Base-by-base conservation (phyloP, 2,329 filamentous ascomycete species). In the Beauveria rudraprayagi region DNA sequence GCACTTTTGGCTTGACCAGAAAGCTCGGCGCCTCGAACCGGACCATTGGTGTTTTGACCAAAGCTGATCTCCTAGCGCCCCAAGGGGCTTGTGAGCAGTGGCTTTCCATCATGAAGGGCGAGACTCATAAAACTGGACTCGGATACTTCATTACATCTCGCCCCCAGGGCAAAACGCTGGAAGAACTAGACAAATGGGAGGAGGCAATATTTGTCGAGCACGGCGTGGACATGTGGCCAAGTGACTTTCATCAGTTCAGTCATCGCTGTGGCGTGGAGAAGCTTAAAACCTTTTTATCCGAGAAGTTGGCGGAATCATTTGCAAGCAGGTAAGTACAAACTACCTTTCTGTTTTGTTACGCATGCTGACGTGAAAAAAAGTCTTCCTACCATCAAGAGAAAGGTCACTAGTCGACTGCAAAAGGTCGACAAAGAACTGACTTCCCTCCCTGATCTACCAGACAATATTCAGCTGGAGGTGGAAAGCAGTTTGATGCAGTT, bases 141-240 rank as follows among this genome's bases (percentile, higher is more conserved):
- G 89, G 89, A 0, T 96, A 93, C 68, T 95, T 87, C 63, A 84
- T 90, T 9, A 90, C 92, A 0, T 89, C 87, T 0, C 83, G 88
- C 1, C 86, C 87, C 3, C 81, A 83, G 30, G 76, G 74, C 0
- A 79, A 83, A 55, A 74, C 79, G 0, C 74, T 87, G 0, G 80
- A 82, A 2, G 74, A 79, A n/a, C 76, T 83, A 3, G 75, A 73
- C 8, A 72, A 71, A 2, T 83, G 78, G 74, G 83, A 86, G 56
- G 78, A 82, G 14, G 67, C 72, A 0, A 78, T 84, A 48, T 85
- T 86, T 60, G 75, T 78, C 14, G 68, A 72, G 1, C 64, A 72
- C 17, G 67, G 66, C 2, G 64, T 70, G 58, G 70, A 74, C 1
- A 67, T 70, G 4, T 86, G 83, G 83, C 81, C 81, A 0, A 58